Percentiles rank a stretch among this genome's conserved stretches.
Conservation (phyloP, 208 protist species). For the Sergeia podlipaevii region DNA sequence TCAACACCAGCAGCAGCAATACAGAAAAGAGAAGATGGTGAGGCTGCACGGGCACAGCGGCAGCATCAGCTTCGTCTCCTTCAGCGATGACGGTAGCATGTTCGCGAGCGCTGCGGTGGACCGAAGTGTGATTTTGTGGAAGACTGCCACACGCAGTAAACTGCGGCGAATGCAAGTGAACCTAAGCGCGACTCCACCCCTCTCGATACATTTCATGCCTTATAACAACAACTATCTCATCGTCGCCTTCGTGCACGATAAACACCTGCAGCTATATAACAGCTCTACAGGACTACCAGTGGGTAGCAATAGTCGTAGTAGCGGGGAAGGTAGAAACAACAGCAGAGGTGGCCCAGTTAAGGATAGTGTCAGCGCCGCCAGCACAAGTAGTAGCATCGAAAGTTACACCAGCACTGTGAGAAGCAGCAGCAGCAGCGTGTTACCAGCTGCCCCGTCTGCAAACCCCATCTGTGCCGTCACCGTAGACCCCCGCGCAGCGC, state of each 20-base stretch:
- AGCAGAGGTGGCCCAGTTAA: not conserved
- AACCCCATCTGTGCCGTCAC: conserved; percentile 28
- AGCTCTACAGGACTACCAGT: conserved; percentile 62
- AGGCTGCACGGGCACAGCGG: conserved; percentile 39
- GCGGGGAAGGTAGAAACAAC: not conserved
- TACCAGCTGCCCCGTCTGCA: not conserved
- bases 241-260: conserved; percentile 36
- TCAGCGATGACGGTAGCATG: conserved; percentile 48
- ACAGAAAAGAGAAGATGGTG: not conserved
- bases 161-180: conserved; percentile 33
- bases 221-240: conserved; percentile 77
- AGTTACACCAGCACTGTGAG: too few relatives aligned
- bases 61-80: conserved; percentile 35
- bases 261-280: conserved; percentile 54
- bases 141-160: conserved; percentile 30
- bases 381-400: not conserved
- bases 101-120: conserved; percentile 44
- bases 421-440: too few relatives aligned
- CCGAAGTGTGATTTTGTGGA: conserved; percentile 54
- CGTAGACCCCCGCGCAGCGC: conserved; percentile 31
- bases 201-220: conserved; percentile 56
- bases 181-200: conserved; percentile 15
- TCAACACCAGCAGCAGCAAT: not conserved
- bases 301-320: conserved; percentile 8
- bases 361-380: not conserved